phyloP scores from a whole-genome alignment of 306 rosid species.

The Dalbergia cochinchinensis region DNA sequence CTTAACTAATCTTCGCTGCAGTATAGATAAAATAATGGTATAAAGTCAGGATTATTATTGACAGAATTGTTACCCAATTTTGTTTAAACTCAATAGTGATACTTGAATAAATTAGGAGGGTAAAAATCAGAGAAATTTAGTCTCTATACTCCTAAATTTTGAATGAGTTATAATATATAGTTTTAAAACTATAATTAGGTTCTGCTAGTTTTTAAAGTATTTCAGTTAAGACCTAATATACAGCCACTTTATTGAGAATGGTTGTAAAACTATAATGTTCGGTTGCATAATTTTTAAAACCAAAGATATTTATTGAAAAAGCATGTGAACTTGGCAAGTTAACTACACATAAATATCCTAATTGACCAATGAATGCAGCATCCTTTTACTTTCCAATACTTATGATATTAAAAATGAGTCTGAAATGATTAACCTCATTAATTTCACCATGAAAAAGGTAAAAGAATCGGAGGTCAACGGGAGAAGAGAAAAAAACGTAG shows the following conservation, averaged over 20 bases:
- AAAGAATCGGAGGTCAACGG: slow-evolving; percentile 80
- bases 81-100: too few species aligned
- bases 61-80: too few species aligned
- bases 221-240: neutral
- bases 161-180: too few species aligned
- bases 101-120: too few species aligned
- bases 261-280: neutral
- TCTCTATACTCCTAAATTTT: too few species aligned
- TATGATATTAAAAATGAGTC: slow-evolving; percentile 31
- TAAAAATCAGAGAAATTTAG: too few species aligned
- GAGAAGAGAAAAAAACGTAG: slow-evolving; percentile 78
- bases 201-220: neutral
- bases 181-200: neutral
- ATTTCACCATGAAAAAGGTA: slow-evolving; percentile 62
- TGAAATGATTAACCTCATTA: slow-evolving; percentile 42
- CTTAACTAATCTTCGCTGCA: too few species aligned
- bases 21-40: too few species aligned
- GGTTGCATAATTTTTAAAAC: neutral
- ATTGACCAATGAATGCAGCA: slow-evolving; percentile 30
- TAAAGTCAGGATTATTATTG: too few species aligned
- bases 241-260: neutral
- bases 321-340: neutral
- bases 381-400: slow-evolving; percentile 34
- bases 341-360: neutral
- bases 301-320: neutral